Evolutionary conservation across 805 yeast genomes (phyloP).

Genomic region (Saturnispora zaruensis): DNA sequence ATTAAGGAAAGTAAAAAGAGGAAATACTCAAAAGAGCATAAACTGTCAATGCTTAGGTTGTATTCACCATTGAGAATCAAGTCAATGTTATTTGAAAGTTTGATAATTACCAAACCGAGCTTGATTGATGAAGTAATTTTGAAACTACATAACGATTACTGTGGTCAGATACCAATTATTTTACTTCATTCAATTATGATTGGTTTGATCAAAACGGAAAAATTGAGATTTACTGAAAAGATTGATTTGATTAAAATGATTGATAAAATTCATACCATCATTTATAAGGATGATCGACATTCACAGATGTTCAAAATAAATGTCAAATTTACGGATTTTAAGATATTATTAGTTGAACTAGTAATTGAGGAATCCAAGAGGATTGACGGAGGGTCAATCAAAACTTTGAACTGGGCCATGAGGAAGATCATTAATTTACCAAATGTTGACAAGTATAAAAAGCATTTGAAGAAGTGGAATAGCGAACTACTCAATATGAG

Average conservation of each 20-base stretch:
- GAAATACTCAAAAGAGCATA: conserved; percentile 10
- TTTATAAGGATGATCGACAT: conserved; percentile 13
- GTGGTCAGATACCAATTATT: conserved; percentile 18
- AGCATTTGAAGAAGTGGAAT: conserved; percentile 18
- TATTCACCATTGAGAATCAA: conserved; percentile 17
- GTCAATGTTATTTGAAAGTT: conserved; percentile 14
- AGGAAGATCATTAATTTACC: conserved; percentile 16
- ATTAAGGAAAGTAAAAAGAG: background rate
- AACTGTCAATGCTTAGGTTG: conserved; percentile 11
- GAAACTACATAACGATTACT: conserved; percentile 18
- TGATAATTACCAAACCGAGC: conserved; percentile 14
- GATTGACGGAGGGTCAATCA: conserved; percentile 17
- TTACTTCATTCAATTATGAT: conserved; percentile 23
- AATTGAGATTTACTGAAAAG: conserved; percentile 14
- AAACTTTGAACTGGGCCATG: conserved; percentile 22
- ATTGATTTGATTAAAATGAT: conserved; percentile 16
- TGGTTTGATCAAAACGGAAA: conserved; percentile 14
- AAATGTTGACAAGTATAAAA: conserved; percentile 8
- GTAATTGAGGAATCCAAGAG: conserved; percentile 18
- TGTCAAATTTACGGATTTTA: conserved; percentile 13
- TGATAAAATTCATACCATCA: conserved; percentile 19
- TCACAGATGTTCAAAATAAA: conserved; percentile 12
- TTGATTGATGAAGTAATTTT: conserved; percentile 12
- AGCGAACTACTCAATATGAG: conserved; percentile 18
- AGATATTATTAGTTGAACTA: conserved; percentile 17